A percentile compares a stretch with the other conserved stretches of the same genome.
These are phyloP conservation scores for Kluyveromyces siamensis DNA, from an alignment of 805 yeast genomes.

Conservation along the genomic window DNA sequence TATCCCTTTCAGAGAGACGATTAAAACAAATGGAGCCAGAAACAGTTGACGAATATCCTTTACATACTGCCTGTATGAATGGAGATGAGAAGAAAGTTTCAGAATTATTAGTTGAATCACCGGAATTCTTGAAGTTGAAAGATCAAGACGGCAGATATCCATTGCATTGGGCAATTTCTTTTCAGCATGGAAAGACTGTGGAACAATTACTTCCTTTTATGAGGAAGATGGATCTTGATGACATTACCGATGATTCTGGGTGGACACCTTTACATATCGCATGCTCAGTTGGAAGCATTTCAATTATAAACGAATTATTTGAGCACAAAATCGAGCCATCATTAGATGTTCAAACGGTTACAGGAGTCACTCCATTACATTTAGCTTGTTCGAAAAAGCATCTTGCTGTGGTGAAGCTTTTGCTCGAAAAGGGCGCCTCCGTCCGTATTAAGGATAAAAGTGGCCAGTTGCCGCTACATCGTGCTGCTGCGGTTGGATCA, in stretches of 20 bases:
- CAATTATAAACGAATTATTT: conserved; percentile 43
- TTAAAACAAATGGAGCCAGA: not conserved
- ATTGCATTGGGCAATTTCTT: conserved; percentile 82
- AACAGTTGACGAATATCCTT: conserved; percentile 8
- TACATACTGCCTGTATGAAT: conserved; percentile 62
- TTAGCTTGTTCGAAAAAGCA: conserved; percentile 68
- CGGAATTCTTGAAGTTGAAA: conserved; percentile 35
- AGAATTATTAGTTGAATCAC: conserved; percentile 40
- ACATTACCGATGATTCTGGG: conserved; percentile 61
- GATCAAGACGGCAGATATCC: conserved; percentile 78
- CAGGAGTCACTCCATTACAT: conserved; percentile 69
- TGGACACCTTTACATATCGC: conserved; percentile 89
- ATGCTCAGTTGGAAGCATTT: conserved; percentile 58
- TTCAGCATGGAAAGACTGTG: conserved; percentile 44
- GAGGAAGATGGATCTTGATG: conserved; percentile 51
- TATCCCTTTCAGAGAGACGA: not conserved
- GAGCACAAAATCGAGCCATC: conserved; percentile 45
- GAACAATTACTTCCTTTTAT: conserved; percentile 30
- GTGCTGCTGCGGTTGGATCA: conserved; percentile 78
- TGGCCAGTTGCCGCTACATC: conserved; percentile 60
- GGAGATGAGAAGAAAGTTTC: conserved; percentile 45
- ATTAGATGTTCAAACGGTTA: conserved; percentile 49
- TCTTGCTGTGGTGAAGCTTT: conserved; percentile 43
- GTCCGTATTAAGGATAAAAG: conserved; percentile 58
- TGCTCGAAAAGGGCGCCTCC: conserved; percentile 47